Evolutionary conservation across 1,139 yeast species (phyloP).

Genomic region (Scheffersomyces cryptocercus): DNA sequence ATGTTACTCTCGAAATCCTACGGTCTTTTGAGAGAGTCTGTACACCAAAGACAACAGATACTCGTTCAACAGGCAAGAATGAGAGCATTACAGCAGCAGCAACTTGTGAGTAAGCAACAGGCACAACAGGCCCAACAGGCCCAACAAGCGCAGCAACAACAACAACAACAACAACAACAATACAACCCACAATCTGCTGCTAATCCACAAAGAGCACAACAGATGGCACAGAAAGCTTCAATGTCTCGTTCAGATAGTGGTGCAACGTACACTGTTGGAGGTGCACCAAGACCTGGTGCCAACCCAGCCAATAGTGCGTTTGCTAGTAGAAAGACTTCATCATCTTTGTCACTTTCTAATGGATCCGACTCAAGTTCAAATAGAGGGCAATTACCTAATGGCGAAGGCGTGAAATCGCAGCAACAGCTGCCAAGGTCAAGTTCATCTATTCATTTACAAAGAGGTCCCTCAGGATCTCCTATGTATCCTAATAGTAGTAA

Average conservation of each 20-base stretch:
- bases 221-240: background rate
- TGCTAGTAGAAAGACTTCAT: background rate
- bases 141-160: slow-evolving; percentile 21
- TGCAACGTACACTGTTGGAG: background rate
- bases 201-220: background rate
- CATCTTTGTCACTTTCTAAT: background rate
- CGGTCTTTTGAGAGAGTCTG: slow-evolving; percentile 61
- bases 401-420: background rate
- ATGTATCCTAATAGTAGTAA: background rate
- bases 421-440: background rate
- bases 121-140: slow-evolving; percentile 47
- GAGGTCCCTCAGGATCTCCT: background rate
- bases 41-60: slow-evolving; percentile 46
- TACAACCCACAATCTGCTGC: slow-evolving; percentile 2
- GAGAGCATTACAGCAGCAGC: slow-evolving; percentile 48
- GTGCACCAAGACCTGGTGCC: background rate
- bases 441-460: background rate
- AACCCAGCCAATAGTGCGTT: background rate
- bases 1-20: slow-evolving; percentile 87
- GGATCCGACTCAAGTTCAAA: background rate
- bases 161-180: slow-evolving; percentile 37
- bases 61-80: slow-evolving; percentile 47
- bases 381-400: background rate
- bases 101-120: slow-evolving; percentile 35
- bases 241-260: background rate